phyloP scores from a whole-genome alignment of 805 yeast genomes.

The Suhomyces sp. region DNA sequence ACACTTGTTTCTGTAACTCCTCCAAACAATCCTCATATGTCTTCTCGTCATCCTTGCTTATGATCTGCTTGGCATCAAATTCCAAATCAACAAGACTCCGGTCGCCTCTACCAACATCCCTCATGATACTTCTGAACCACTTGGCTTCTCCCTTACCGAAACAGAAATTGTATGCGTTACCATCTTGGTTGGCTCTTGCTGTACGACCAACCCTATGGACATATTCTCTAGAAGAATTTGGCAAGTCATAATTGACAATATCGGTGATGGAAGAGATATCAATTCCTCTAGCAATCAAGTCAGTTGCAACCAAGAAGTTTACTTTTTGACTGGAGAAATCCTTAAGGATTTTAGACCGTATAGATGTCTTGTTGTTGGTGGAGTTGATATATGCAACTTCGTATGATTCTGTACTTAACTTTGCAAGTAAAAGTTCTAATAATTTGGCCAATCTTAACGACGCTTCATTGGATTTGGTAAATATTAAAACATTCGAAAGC shows the following conservation, averaged over 20 bases:
- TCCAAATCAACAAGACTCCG: conserved; percentile 20
- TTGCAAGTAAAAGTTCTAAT: conserved; percentile 41
- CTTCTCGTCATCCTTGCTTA: conserved; percentile 23
- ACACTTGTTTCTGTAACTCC: conserved; percentile 20
- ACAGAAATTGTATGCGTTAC: conserved; percentile 72
- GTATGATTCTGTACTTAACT: conserved; percentile 18
- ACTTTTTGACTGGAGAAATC: conserved; percentile 56
- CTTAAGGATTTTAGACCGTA: conserved; percentile 55
- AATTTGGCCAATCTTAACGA: conserved; percentile 76
- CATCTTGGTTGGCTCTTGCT: conserved; percentile 84
- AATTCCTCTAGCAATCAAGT: conserved; percentile 93
- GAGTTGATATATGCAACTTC: conserved; percentile 53
- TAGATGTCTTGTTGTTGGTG: conserved; percentile 49
- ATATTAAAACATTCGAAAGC: conserved; percentile 50
- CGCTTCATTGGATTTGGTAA: conserved; percentile 80
- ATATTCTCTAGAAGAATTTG: conserved; percentile 84
- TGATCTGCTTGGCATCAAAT: conserved; percentile 19
- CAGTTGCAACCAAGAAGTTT: conserved; percentile 72
- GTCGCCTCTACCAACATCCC: conserved; percentile 46
- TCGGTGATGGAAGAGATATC: conserved; percentile 68
- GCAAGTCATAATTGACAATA: conserved; percentile 89
- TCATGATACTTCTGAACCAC: conserved; percentile 53
- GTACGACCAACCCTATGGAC: conserved; percentile 97
- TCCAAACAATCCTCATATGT: conserved; percentile 27
- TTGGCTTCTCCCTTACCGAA: conserved; percentile 76